Base-by-base conservation (phyloP, 352 stramenopile species). In the Pythium monospermum region DNA sequence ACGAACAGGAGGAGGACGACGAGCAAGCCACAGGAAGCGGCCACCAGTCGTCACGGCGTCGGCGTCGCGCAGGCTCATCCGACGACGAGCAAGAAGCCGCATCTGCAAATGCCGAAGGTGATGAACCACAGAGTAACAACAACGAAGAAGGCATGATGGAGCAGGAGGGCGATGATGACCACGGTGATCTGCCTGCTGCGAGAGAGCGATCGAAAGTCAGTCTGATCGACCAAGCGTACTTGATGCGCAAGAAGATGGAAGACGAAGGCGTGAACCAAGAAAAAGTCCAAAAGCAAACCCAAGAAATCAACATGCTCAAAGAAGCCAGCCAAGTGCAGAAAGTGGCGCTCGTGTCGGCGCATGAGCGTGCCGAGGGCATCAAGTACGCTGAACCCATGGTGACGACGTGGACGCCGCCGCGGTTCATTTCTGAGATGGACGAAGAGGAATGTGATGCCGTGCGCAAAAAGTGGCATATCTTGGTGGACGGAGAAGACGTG, bases 401-500 rank as follows among this genome's bases (percentile, higher is more conserved):
- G 30, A 97, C 90, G 21, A 96, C 83, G 16, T 99, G 96, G 96
- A 80, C 57, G 27, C 85, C 90, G 18, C 96, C 96, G 4, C 59
- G 59, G 2, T 85, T 83, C 44, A 94, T 98, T 46, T 57, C 88
- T 15, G 57, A 76, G 21, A 85, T 98, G 80, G 91, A 76, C 6
- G 73, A 86, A 52, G 84, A 85, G 0, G 75, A 92, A 36, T 96
- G 91, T 67, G 76, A 97, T 38, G 79, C 83, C 13, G 83, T 98
- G 36, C 87, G 96, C 25, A 92, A 97, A 44, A 98, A 99, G 68
- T 99, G 94, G 95, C 94, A 98, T 71, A 99, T 99, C 45, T 58
- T 99, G 6, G 83, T 96, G 4, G 93, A 99, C 61, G 97, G 97
- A 7, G 82, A 98, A 4, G 83, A 98, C 67, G 86, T 98, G 37